Evolutionary conservation across 441 rosid genomes (phyloP).

Genomic region (Arabidopsis lyrata): DNA sequence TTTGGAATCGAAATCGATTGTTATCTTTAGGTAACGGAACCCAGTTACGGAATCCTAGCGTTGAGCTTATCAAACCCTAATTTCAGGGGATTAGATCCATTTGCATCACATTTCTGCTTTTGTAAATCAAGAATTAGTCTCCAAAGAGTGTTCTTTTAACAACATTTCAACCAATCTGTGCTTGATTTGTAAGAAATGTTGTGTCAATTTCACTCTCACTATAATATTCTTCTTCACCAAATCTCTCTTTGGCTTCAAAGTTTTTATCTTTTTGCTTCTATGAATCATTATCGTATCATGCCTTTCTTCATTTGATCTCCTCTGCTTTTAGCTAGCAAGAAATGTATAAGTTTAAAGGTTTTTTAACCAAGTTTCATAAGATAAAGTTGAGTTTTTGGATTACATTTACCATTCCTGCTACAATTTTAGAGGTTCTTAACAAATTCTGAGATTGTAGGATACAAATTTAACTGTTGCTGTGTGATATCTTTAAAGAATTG

Average conservation of each 20-base stretch:
- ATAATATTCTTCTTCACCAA: not conserved
- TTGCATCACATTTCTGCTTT: slow-evolving; percentile 9
- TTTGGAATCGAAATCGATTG: slow-evolving; percentile 14
- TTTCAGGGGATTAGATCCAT: not conserved
- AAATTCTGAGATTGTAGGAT: no score
- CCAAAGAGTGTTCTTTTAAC: not conserved
- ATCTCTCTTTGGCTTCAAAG: slow-evolving; percentile 13
- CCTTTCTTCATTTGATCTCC: not conserved
- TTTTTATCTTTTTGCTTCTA: not conserved
- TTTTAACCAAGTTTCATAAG: no score
- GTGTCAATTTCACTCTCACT: not conserved
- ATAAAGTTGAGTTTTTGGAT: no score
- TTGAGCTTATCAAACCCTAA: not conserved
- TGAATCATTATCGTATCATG: not conserved
- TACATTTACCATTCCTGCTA: no score
- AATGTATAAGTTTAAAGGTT: not conserved
- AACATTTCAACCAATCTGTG: not conserved
- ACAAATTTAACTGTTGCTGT: no score
- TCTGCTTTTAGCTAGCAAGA: not conserved
- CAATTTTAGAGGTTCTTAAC: no score
- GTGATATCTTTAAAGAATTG: not conserved
- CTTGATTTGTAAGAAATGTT: not conserved
- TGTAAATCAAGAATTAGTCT: not conserved
- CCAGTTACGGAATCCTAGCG: not conserved
- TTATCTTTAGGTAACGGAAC: no score